phyloP scores from a whole-genome alignment of 768 basidiomycete species.

The Suillus tomentosus region DNA sequence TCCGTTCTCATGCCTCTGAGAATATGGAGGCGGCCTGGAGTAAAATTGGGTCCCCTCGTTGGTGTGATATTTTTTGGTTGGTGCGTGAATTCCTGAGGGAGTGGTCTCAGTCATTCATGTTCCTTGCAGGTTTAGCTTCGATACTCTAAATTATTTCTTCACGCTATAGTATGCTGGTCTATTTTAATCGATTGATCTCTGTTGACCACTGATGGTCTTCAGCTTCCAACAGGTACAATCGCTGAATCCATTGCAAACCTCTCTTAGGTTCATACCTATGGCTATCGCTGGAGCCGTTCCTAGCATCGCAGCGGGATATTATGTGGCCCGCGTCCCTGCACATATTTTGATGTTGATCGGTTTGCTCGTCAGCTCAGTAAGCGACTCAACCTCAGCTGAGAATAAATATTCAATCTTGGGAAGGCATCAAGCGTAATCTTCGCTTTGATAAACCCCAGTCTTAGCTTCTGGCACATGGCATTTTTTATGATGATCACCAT shows the following conservation, averaged over 20 bases:
- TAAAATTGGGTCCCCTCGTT: slow-evolving; percentile 32
- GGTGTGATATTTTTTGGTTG: slow-evolving; percentile 35
- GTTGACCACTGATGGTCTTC: not conserved
- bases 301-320: slow-evolving; percentile 22
- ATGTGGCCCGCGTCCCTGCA: slow-evolving; percentile 31
- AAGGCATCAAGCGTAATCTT: slow-evolving; percentile 35
- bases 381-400: slow-evolving; percentile 11
- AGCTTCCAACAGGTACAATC: slow-evolving; percentile 36
- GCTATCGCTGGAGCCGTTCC: slow-evolving; percentile 30
- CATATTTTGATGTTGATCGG: slow-evolving; percentile 32
- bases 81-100: slow-evolving; percentile 11
- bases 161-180: slow-evolving; percentile 28
- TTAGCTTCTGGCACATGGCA: slow-evolving; percentile 35
- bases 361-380: slow-evolving; percentile 30
- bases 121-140: slow-evolving; percentile 31
- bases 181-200: not conserved
- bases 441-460: slow-evolving; percentile 32
- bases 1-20: slow-evolving; percentile 36
- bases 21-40: slow-evolving; percentile 34
- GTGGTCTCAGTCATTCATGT: not conserved
- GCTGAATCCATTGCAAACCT: slow-evolving; percentile 33
- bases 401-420: not conserved
- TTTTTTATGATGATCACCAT: slow-evolving; percentile 35
- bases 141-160: slow-evolving; percentile 34
- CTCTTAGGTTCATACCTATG: slow-evolving; percentile 37